A percentile compares a stretch with the other conserved stretches of the same genome.
These are phyloP conservation scores for Tanacetum coccineum DNA, from an alignment of 129 eudicot genomes.

Conservation along the genomic window DNA sequence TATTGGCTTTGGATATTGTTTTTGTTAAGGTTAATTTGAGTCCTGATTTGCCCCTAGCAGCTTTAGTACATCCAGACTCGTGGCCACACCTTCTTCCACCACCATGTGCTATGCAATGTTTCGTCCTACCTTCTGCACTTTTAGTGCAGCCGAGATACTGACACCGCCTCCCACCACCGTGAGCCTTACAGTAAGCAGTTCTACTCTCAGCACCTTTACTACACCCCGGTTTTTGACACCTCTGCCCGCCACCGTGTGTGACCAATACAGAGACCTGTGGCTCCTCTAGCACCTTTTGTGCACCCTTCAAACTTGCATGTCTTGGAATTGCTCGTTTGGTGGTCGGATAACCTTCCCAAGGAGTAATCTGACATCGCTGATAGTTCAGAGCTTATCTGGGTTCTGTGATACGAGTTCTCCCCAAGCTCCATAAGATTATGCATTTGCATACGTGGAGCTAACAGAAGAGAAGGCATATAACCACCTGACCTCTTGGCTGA, in stretches of 20 bases:
- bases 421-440: constrained; percentile 34
- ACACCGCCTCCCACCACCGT: too few species aligned
- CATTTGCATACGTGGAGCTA: constrained; percentile 61
- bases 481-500: too few species aligned
- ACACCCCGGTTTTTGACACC: too few species aligned
- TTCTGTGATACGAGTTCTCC: constrained; percentile 25
- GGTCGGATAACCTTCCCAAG: constrained; percentile 48
- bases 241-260: constrained; percentile 99
- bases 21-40: too few species aligned
- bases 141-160: too few species aligned
- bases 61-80: constrained; percentile 67
- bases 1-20: too few species aligned
- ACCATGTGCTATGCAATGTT: too few species aligned
- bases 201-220: too few species aligned
- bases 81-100: constrained; percentile 82
- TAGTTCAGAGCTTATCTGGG: constrained; percentile 62
- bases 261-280: constrained; percentile 88
- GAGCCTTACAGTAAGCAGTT: too few species aligned
- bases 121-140: too few species aligned
- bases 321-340: constrained; percentile 42
- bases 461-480: constrained; percentile 57
- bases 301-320: constrained; percentile 74
- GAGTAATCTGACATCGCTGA: constrained; percentile 63
- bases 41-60: constrained; percentile 94
- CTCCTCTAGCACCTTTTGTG: constrained; percentile 86